Percentiles rank a stretch among this genome's conserved stretches.
Evolutionary conservation across 2,329 filamentous ascomycete genomes (phyloP).

Genomic region (Arthrobotrys megalospora): DNA sequence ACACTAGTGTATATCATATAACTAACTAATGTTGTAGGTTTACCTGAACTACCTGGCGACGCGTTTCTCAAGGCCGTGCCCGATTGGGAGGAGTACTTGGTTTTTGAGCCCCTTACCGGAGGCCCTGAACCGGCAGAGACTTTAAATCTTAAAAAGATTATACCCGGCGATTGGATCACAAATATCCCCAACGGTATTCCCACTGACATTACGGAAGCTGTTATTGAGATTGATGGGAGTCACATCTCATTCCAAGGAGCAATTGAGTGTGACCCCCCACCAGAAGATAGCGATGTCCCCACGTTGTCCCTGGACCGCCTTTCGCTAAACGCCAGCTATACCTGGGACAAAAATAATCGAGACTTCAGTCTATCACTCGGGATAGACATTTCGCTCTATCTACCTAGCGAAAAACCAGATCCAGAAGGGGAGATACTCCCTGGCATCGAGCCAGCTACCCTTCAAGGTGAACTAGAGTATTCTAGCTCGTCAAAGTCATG

Average conservation of each 20-base stretch:
- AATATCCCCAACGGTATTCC: constrained; percentile 61
- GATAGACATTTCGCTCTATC: neutral
- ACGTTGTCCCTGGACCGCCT: constrained; percentile 40
- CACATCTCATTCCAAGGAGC: constrained; percentile 29
- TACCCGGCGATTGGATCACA: neutral
- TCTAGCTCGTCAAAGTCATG: neutral
- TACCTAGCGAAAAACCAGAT: neutral
- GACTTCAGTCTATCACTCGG: neutral
- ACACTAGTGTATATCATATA: no score
- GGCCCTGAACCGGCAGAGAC: neutral
- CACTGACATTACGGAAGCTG: constrained; percentile 47
- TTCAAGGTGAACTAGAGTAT: neutral
- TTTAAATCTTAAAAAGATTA: constrained; percentile 3
- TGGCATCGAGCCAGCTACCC: neutral
- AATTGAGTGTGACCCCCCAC: constrained; percentile 29
- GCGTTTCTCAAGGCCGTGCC: no score
- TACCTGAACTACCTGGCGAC: no score
- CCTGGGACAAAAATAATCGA: constrained; percentile 6
- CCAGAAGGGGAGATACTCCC: neutral
- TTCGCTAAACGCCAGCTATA: constrained; percentile 22
- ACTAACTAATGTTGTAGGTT: no score
- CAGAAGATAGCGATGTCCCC: constrained; percentile 37
- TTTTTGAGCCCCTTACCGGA: neutral
- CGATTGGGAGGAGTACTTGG: no score
- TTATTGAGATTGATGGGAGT: constrained; percentile 32